A percentile compares a stretch with the other conserved stretches of the same genome.
Conservation (phyloP, 306 rosid species). For the Gynostemma pentaphyllum region DNA sequence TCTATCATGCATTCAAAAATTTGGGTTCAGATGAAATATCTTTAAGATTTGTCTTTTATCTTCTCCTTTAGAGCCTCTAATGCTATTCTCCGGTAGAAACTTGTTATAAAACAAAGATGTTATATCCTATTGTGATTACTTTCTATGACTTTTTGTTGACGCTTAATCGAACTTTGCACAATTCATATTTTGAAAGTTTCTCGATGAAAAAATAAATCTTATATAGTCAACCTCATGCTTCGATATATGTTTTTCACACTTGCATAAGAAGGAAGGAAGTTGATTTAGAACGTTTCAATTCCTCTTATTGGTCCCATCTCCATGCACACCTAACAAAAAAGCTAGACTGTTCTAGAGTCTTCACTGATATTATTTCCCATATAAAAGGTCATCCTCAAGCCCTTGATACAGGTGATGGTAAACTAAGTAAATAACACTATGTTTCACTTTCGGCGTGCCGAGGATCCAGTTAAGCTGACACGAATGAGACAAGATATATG, state of each 20-base stretch:
- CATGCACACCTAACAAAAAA: constrained; percentile 35
- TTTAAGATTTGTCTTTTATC: constrained; percentile 36
- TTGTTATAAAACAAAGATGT: constrained; percentile 44
- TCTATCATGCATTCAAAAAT: constrained; percentile 68
- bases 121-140: constrained; percentile 70
- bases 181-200: constrained; percentile 63
- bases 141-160: constrained; percentile 67
- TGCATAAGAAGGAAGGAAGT: constrained; percentile 52
- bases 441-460: constrained; percentile 27
- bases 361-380: constrained; percentile 57
- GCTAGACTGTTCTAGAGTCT: constrained; percentile 54
- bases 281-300: constrained; percentile 46
- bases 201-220: constrained; percentile 11
- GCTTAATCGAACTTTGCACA: constrained; percentile 62
- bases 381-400: constrained; percentile 51
- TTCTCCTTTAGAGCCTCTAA: constrained; percentile 17
- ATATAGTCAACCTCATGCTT: constrained; percentile 13
- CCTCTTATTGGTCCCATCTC: constrained; percentile 65
- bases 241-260: constrained; percentile 36
- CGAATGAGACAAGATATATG: constrained; percentile 40
- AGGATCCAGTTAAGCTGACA: constrained; percentile 27
- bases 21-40: constrained; percentile 37
- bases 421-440: constrained; percentile 39
- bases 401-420: constrained; percentile 26
- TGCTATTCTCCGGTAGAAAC: constrained; percentile 15